Base-by-base conservation (phyloP, 805 yeast species). In the Suhomyces prunicola region DNA sequence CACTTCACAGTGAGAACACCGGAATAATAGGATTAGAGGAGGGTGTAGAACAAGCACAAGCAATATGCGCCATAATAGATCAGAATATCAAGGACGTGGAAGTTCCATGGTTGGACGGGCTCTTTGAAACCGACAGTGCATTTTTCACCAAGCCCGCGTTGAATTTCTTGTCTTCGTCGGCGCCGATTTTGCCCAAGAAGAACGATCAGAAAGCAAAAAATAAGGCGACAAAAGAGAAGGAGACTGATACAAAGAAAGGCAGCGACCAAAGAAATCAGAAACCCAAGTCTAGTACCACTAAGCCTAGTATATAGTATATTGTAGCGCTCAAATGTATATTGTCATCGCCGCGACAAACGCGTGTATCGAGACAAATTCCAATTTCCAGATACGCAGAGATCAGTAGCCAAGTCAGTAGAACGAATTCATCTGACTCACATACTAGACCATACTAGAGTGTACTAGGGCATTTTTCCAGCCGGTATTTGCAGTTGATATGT, bases 101-200 rank as follows among this genome's bases (percentile, higher is more conserved):
- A 2, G 71, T 80, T 9, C 81, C 81, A 7, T 81, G 83, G 83
- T 62, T 80, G 50, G 64, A 65, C 12, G 67, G 69, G 15, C 52
- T 72, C 12, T 57, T 75, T 6, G 65, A 59, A 2, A 12, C 9
- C 4, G 22, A 47, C 5, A 3, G 17, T 22, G 15, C 44, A 17
- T 40, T 49, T n/a, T 76, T 70, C 54, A 45, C 60, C 15, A 62
- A 61, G 39, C 71, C 81, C 4, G 66, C 73, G 17, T 66, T 83
- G 19, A 75, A 77, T 55, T 69, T 78, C 53, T 53, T 82, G 35
- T 55, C 70, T 22, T 79, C 85, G 2, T 67, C 77, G 8, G 83
- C 80, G 7, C 83, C 85, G 0, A 64, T 78, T 0, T 50, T 64
- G 41, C 54, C 59, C 2, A 60, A 59, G 41, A 69, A 67, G 53